Conservation (phyloP, 495 filamentous ascomycete genomes). For the Rhizodiscina lignyota region DNA sequence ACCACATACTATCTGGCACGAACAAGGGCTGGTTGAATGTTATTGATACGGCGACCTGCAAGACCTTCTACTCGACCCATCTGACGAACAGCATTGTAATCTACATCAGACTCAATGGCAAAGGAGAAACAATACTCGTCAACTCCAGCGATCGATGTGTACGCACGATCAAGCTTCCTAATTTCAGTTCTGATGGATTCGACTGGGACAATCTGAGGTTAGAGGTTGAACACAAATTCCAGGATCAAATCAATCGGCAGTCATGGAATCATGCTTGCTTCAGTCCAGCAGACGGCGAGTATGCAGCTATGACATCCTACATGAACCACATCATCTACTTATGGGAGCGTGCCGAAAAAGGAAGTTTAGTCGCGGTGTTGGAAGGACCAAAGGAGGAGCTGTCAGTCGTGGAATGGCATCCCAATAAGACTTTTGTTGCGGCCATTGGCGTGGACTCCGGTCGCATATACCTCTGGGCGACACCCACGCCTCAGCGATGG, state of each 20-base stretch:
- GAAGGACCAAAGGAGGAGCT: constrained; percentile 92
- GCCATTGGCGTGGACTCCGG: constrained; percentile 83
- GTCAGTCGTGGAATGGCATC: constrained; percentile 83
- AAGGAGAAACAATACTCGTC: constrained; percentile 70
- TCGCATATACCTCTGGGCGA: constrained; percentile 82
- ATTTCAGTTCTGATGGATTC: constrained; percentile 31
- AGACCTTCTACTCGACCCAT: constrained; percentile 72
- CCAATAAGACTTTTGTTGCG: constrained; percentile 68
- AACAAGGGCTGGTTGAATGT: constrained; percentile 91
- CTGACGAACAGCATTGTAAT: constrained; percentile 78
- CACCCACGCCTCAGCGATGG: constrained; percentile 85
- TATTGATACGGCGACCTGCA: constrained; percentile 59
- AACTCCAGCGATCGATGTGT: constrained; percentile 89
- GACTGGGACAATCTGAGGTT: constrained; percentile 60
- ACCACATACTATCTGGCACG: constrained; percentile 79
- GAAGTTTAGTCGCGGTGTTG: constrained; percentile 88
- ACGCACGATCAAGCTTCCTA: constrained; percentile 65
- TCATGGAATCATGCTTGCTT: constrained; percentile 95
- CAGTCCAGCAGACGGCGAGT: constrained; percentile 69
- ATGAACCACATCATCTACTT: constrained; percentile 98
- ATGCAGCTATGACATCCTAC: constrained; percentile 80
- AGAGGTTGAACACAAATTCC: constrained; percentile 92
- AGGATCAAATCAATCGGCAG: constrained; percentile 87
- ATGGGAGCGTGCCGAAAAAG: constrained; percentile 87
- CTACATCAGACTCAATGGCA: constrained; percentile 65